These are phyloP conservation scores for Nothopassalora personata DNA, from an alignment of 2,329 filamentous ascomycete genomes.

Conservation along the genomic window DNA sequence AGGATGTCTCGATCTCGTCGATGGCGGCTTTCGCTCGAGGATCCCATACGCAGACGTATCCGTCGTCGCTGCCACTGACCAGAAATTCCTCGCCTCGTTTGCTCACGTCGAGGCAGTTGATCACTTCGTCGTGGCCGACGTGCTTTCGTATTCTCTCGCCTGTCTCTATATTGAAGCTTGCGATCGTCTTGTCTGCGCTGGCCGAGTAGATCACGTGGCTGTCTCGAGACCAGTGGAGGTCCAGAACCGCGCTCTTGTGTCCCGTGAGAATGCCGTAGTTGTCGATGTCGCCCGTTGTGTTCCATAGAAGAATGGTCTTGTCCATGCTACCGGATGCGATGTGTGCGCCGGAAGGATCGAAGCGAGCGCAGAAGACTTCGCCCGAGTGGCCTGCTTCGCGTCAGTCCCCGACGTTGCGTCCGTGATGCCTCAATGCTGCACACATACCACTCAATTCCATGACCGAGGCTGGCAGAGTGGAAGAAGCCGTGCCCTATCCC, in stretches of 20 bases:
- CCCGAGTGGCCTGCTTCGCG: slow-evolving; percentile 54
- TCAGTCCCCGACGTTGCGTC: not conserved
- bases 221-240: slow-evolving; percentile 95
- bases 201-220: slow-evolving; percentile 85
- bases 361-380: slow-evolving; percentile 85
- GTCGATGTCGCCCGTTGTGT: slow-evolving; percentile 84
- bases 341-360: slow-evolving; percentile 79
- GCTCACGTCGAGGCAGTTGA: slow-evolving; percentile 86
- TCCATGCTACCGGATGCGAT: slow-evolving; percentile 97
- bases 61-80: slow-evolving; percentile 88
- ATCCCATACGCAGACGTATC: slow-evolving; percentile 92
- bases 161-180: slow-evolving; percentile 90
- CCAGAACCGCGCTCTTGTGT: slow-evolving; percentile 84
- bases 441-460: slow-evolving; percentile 80
- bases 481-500: slow-evolving; percentile 61
- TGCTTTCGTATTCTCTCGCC: slow-evolving; percentile 90
- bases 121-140: slow-evolving; percentile 88
- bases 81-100: slow-evolving; percentile 85
- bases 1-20: slow-evolving; percentile 84
- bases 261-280: slow-evolving; percentile 88
- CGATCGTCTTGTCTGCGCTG: slow-evolving; percentile 86
- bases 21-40: slow-evolving; percentile 82
- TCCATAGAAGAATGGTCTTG: slow-evolving; percentile 88
- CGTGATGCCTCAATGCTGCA: slow-evolving; percentile 7
- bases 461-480: slow-evolving; percentile 78